Evolutionary conservation across 805 yeast genomes (phyloP).

Genomic region (Saturnispora ahearnii): DNA sequence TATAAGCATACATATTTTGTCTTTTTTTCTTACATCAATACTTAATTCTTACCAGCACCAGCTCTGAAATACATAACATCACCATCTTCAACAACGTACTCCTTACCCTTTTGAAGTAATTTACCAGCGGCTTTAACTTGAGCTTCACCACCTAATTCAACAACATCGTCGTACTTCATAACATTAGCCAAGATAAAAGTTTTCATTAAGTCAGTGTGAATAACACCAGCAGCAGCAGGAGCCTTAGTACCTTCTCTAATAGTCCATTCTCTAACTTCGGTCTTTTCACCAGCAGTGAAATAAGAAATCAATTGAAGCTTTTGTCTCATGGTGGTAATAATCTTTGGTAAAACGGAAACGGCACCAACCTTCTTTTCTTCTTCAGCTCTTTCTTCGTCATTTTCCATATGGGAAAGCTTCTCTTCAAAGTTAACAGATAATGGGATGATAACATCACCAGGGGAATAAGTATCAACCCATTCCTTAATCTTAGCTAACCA

Average conservation of each 20-base stretch:
- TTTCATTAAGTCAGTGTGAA: conserved; percentile 75
- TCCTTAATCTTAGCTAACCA: conserved; percentile 40
- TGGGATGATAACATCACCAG: conserved; percentile 81
- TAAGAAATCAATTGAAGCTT: conserved; percentile 67
- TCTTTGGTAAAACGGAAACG: conserved; percentile 48
- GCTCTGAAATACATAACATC: conserved; percentile 72
- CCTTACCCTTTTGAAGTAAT: conserved; percentile 62
- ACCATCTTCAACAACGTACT: conserved; percentile 74
- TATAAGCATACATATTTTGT: not conserved
- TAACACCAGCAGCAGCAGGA: conserved; percentile 85
- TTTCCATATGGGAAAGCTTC: conserved; percentile 77
- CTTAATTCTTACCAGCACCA: conserved; percentile 47
- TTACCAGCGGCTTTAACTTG: conserved; percentile 49
- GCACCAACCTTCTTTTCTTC: conserved; percentile 31
- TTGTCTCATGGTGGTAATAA: conserved; percentile 57
- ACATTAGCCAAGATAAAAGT: conserved; percentile 77
- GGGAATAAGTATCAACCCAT: conserved; percentile 64
- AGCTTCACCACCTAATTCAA: conserved; percentile 42
- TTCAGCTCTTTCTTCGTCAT: conserved; percentile 39
- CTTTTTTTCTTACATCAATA: not conserved
- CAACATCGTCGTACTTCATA: conserved; percentile 54
- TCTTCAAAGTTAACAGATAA: conserved; percentile 89
- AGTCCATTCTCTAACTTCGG: conserved; percentile 86
- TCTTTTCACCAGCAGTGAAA: conserved; percentile 75
- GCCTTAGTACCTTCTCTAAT: conserved; percentile 67